Percentiles rank a stretch among this genome's conserved stretches.
phyloP scores from a whole-genome alignment of 2,329 filamentous ascomycete genomes.

The Phaeomoniella chlamydospora region DNA sequence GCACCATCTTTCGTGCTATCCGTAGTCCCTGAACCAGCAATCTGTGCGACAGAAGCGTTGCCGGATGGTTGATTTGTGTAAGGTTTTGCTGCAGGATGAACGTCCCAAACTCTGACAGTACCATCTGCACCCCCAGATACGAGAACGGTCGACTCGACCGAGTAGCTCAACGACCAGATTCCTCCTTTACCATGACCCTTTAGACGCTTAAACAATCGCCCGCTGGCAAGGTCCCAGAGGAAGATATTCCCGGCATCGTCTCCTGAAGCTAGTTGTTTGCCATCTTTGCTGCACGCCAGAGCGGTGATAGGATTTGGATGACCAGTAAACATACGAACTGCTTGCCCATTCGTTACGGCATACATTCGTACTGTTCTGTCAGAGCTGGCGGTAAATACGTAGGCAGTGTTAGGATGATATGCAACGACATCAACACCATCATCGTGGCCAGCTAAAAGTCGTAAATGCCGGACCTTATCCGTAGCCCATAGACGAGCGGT shows the following conservation, averaged over 20 bases:
- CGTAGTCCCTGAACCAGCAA: constrained; percentile 1
- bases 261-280: constrained; percentile 79
- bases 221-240: constrained; percentile 86
- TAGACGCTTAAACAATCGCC: constrained; percentile 77
- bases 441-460: constrained; percentile 84
- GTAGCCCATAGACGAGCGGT: constrained; percentile 85
- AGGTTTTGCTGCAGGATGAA: constrained; percentile 52
- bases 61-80: constrained; percentile 35
- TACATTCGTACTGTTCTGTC: constrained; percentile 97
- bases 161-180: constrained; percentile 87
- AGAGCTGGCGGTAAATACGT: constrained; percentile 83
- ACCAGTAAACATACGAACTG: constrained; percentile 82
- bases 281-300: constrained; percentile 72
- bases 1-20: constrained; percentile 25
- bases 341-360: constrained; percentile 75
- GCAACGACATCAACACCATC: constrained; percentile 80
- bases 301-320: constrained; percentile 79
- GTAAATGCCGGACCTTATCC: constrained; percentile 77
- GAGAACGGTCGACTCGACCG: constrained; percentile 78
- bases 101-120: constrained; percentile 89
- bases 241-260: constrained; percentile 82
- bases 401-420: constrained; percentile 90
- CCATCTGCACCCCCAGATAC: constrained; percentile 84
- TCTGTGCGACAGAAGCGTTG: constrained; percentile 3
- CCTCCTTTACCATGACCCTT: constrained; percentile 87